Percentiles rank a stretch among this genome's conserved stretches.
phyloP scores from a whole-genome alignment of 2,329 filamentous ascomycete species.

The Niveomyces coronatus region DNA sequence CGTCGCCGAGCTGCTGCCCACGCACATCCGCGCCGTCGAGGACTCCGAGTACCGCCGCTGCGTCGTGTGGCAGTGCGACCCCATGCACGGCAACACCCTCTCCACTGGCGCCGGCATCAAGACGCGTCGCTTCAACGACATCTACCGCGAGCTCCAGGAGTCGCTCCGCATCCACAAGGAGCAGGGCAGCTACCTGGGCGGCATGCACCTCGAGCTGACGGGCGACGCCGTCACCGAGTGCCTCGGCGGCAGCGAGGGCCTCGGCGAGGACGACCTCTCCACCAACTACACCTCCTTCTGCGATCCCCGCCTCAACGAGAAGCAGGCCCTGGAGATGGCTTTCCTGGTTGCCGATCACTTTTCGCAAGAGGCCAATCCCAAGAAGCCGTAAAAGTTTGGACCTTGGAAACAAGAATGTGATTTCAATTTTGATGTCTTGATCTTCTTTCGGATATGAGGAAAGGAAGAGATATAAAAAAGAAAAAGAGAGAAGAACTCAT shows the following conservation, averaged over 20 bases:
- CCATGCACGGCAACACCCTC: conserved; percentile 83
- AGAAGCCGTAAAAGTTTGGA: conserved; percentile 10
- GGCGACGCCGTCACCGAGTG: conserved; percentile 96
- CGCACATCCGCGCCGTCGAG: conserved; percentile 83
- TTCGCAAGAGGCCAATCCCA: conserved; percentile 29
- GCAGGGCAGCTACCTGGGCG: conserved; percentile 77
- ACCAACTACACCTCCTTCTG: conserved; percentile 94
- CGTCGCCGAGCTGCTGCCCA: conserved; percentile 65
- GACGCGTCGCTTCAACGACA: conserved; percentile 83
- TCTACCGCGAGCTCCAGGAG: conserved; percentile 76
- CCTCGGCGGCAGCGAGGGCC: conserved; percentile 74
- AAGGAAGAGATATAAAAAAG: conserved; percentile 1
- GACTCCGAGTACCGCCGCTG: conserved; percentile 53
- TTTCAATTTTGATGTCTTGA: too few species aligned
- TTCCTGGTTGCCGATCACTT: conserved; percentile 86
- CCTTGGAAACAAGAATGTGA: too few species aligned
- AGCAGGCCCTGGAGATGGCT: conserved; percentile 89
- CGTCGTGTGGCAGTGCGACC: conserved; percentile 97
- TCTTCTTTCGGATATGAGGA: too few species aligned
- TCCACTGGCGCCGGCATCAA: conserved; percentile 72
- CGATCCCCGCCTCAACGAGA: conserved; percentile 91
- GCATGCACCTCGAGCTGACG: conserved; percentile 89
- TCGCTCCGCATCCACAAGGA: conserved; percentile 78
- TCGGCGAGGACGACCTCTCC: conserved; percentile 79
- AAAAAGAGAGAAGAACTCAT: not conserved